phyloP scores from a whole-genome alignment of 306 rosid species.

The Amphicarpaea edgeworthii region DNA sequence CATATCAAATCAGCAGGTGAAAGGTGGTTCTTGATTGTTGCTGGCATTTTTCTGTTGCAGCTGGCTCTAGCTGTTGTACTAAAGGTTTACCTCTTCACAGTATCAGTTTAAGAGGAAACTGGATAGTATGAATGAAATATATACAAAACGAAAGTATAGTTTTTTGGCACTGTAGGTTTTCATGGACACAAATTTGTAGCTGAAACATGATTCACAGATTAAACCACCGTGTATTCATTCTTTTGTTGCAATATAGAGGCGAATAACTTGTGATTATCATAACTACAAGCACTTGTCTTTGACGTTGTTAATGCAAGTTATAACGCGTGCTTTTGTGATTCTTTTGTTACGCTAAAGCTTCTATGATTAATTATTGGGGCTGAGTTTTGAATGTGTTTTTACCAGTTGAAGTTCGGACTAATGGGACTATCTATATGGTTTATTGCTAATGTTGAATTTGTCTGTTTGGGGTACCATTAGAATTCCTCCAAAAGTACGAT shows the following conservation, averaged over 20 bases:
- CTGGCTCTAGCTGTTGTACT: slow-evolving; percentile 81
- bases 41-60: slow-evolving; percentile 91
- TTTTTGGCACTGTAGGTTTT: slow-evolving; percentile 48
- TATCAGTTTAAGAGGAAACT: slow-evolving; percentile 64
- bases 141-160: slow-evolving; percentile 47
- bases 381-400: background rate
- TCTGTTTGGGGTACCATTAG: background rate
- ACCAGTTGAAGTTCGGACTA: background rate
- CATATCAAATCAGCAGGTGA: slow-evolving; percentile 91
- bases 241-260: slow-evolving; percentile 51
- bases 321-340: background rate
- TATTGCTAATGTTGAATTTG: background rate
- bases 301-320: background rate
- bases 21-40: slow-evolving; percentile 93
- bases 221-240: slow-evolving; percentile 57
- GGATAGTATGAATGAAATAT: slow-evolving; percentile 48
- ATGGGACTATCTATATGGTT: background rate
- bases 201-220: slow-evolving; percentile 47
- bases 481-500: background rate
- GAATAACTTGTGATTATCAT: slow-evolving; percentile 42
- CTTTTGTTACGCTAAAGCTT: background rate
- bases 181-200: slow-evolving; percentile 41
- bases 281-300: slow-evolving; percentile 3
- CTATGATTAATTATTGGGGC: background rate
- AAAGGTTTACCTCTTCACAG: slow-evolving; percentile 83